Base-by-base conservation (phyloP, 768 basidiomycete species). In the Lactarius vividus region DNA sequence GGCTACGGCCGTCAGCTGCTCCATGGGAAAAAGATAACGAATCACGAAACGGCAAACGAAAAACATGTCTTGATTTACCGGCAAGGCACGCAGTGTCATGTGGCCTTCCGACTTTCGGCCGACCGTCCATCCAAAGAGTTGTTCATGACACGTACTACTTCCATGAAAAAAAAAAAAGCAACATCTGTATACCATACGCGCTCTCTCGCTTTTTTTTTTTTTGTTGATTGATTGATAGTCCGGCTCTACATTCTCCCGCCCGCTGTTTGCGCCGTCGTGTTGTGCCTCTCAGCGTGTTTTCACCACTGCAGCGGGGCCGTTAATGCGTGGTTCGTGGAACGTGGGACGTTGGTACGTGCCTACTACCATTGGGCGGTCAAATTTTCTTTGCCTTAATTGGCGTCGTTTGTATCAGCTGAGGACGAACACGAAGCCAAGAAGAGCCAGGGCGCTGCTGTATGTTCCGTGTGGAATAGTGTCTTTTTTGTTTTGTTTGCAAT, bases 281-380 rank as follows among this genome's bases (percentile, higher is more conserved):
- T 49, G 54, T 54, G 53, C 31, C 20, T 10, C 33, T 33, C 33
- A 33, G 42, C 29, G 40, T n/a, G n/a, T n/a, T n/a, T n/a, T n/a
- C n/a, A n/a, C n/a, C 58, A 52, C 49, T 16, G 56, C 59, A 61
- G 64, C 64, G 55, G 64, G 60, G 64, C 64, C 42, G 64, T 65
- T 56, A 42, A 31, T 29, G 60, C 64, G 55, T 65, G 64, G 59
- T 37, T 10, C 42, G 18, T 42, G 44, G 33, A 16, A 13, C 33
- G 23, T 31, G 55, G 44, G 39, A 16, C 35, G 35, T 31, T 4
- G 39, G 29, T 49, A 26, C 33, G 26, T 63, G 56, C 64, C 33
- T 26, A 52, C 33, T 26, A 52, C 23, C 23, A 23, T 15, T 13
- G 49, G 13, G 6, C 49, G 15, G 26, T 44, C 9, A 52, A 28